Evolutionary conservation across 371 early-diverging fungal species (phyloP), one percentile per base, ranked within the genome.

Genomic region (Mucor saturninus): DNA sequence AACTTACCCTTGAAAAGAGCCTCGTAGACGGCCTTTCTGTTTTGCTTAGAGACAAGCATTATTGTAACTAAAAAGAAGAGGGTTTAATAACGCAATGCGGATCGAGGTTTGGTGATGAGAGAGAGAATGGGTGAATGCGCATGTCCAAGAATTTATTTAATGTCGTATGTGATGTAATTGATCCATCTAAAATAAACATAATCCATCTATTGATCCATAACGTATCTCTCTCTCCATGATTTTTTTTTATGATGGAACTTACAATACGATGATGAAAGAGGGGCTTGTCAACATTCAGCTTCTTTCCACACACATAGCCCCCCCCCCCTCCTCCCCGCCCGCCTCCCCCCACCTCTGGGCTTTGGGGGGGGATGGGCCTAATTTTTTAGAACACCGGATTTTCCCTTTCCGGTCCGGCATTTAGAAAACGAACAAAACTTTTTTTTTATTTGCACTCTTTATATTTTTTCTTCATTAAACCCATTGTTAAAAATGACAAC

Each of bases 41-140:
- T 94, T 78, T 90, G 83, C 86, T 93, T 93, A 73, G 93, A 88
- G 83, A 97, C 95, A 76, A 95, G 92, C 97, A 97, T 97, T 68
- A 71, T 91, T 77, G 37, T 63, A 66, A 52, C 65, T 65, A 15
- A 46, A 14, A 43, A 46, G 21, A 46, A 46, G n/a, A 46, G 26
- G 14, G 46, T 46, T 21, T 8, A 46, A 46, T 21, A 21, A 46
- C n/a, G 26, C 21, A 21, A 21, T 21, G 21, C 21, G 2, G 4
- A 46, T 46, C 21, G 21, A 21, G 21, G 15, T 21, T 21, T 21
- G 21, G 26, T 46, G 21, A 21, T 21, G 46, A 21, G 3, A 46
- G 6, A 15, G 46, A 21, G 7, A 46, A 21, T 35, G 35, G 35
- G 35, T 35, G 35, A 35, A 35, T 35, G 35, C 8, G 35, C 35